Percentiles rank a stretch among this genome's conserved stretches.
Conservation (phyloP, 768 basidiomycete species). For the Phaffia australis region DNA sequence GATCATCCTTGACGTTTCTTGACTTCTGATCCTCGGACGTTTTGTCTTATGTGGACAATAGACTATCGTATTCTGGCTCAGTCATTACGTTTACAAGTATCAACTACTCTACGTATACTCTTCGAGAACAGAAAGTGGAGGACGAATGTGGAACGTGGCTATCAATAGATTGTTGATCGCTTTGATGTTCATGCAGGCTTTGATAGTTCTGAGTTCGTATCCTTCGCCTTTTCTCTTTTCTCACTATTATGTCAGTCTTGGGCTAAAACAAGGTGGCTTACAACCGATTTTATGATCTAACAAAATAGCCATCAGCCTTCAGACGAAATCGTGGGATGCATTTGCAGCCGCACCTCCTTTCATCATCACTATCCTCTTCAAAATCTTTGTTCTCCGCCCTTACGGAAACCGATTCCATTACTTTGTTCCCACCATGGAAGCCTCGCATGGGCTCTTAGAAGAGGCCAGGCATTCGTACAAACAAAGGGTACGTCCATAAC, state of each 20-base stretch:
- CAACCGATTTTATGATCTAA: constrained; percentile 22
- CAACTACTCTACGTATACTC: constrained; percentile 90
- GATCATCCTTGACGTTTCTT: not conserved
- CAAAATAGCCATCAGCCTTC: constrained; percentile 27
- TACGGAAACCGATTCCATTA: constrained; percentile 63
- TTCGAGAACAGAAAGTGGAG: constrained; percentile 83
- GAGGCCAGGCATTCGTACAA: constrained; percentile 42
- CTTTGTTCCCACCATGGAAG: constrained; percentile 57
- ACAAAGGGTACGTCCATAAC: constrained; percentile 40
- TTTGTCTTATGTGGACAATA: constrained; percentile 30
- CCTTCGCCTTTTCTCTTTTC: not conserved
- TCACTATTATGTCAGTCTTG: not conserved
- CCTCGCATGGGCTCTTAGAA: constrained; percentile 53
- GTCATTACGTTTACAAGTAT: constrained; percentile 77
- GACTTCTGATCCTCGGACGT: not conserved
- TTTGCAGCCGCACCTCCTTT: constrained; percentile 44
- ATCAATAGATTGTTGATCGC: constrained; percentile 74
- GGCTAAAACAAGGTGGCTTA: constrained; percentile 12
- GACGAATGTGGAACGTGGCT: constrained; percentile 46
- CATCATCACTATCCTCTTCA: constrained; percentile 66
- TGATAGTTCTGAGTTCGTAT: constrained; percentile 56
- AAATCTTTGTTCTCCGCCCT: constrained; percentile 62
- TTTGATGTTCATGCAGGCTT: constrained; percentile 68
- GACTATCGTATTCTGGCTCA: not conserved
- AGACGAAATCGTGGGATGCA: constrained; percentile 19